Percentiles rank a stretch among this genome's conserved stretches.
Conservation (phyloP, 176 grass and related monocot species). For the Musa itinerans region DNA sequence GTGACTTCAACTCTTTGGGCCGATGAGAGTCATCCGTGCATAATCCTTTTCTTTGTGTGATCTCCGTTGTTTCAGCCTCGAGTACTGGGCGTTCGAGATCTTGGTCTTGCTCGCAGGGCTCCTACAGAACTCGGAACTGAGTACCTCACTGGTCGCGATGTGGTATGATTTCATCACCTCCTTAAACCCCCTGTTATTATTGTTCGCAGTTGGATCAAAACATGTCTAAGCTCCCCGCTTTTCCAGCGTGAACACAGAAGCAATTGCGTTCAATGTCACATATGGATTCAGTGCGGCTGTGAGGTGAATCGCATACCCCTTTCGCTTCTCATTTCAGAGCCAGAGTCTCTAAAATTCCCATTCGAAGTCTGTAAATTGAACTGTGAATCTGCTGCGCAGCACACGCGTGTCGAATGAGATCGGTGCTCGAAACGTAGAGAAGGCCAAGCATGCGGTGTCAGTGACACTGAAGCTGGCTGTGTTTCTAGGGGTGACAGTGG, state of each 20-base stretch:
- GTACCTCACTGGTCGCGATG: constrained; percentile 84
- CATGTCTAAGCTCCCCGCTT: neutral
- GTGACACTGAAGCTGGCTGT: constrained; percentile 72
- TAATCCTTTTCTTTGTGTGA: neutral
- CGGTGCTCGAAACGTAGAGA: constrained; percentile 46
- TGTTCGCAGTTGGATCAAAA: neutral
- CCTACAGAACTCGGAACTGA: constrained; percentile 65
- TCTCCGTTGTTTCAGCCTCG: constrained; percentile 34
- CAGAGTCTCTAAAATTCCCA: too few relatives aligned
- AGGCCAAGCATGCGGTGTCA: constrained; percentile 55
- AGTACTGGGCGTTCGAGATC: constrained; percentile 87
- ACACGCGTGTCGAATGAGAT: constrained; percentile 90
- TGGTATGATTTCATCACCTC: constrained; percentile 38
- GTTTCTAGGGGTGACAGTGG: constrained; percentile 41
- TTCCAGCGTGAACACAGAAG: constrained; percentile 62
- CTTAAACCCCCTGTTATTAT: neutral
- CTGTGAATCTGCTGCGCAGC: constrained; percentile 25
- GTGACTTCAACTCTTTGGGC: too few relatives aligned
- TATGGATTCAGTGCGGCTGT: constrained; percentile 79
- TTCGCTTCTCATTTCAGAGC: neutral
- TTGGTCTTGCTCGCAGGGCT: constrained; percentile 71
- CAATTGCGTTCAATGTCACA: constrained; percentile 71
- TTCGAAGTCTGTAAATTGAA: neutral
- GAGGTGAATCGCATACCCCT: constrained; percentile 32
- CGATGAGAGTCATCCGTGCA: too few relatives aligned